Evolutionary conservation across 2,329 filamentous ascomycete species (phyloP).

Genomic region (Nectriaceae sp.): DNA sequence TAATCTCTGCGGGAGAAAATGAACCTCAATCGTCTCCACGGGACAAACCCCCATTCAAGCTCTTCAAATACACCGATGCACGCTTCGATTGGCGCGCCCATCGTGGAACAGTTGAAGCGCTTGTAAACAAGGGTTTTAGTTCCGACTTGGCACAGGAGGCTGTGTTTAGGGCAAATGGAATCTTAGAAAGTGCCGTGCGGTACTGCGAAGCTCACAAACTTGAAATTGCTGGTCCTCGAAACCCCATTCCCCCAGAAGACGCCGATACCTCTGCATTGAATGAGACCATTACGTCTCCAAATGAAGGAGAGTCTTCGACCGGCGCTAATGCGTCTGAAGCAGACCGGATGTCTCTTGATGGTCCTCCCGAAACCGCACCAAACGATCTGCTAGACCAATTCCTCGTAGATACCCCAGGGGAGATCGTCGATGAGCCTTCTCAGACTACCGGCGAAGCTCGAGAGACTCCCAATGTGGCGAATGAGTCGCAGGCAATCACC

Average conservation of each 20-base stretch:
- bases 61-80: slow-evolving; percentile 46
- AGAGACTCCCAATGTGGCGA: slow-evolving; percentile 21
- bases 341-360: slow-evolving; percentile 42
- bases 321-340: slow-evolving; percentile 29
- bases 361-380: slow-evolving; percentile 28
- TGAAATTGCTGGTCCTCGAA: slow-evolving; percentile 59
- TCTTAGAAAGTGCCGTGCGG: slow-evolving; percentile 59
- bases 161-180: slow-evolving; percentile 78
- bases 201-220: slow-evolving; percentile 71
- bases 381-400: slow-evolving; percentile 26
- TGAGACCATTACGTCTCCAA: slow-evolving; percentile 19
- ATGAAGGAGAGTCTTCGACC: slow-evolving; percentile 25
- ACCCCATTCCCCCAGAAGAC: slow-evolving; percentile 68
- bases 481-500: slow-evolving; percentile 17
- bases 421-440: slow-evolving; percentile 27
- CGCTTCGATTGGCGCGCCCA: slow-evolving; percentile 49
- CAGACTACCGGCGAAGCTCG: slow-evolving; percentile 20
- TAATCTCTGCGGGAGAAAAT: slow-evolving; percentile 73
- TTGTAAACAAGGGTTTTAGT: slow-evolving; percentile 40
- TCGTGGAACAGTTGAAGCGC: slow-evolving; percentile 32
- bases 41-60: slow-evolving; percentile 47
- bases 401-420: slow-evolving; percentile 30
- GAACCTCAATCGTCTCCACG: slow-evolving; percentile 65
- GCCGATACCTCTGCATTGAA: slow-evolving; percentile 39
- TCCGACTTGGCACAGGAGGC: slow-evolving; percentile 73